Evolutionary conservation across 495 filamentous ascomycete genomes (phyloP).

Genomic region (Penicillium arizonense): DNA sequence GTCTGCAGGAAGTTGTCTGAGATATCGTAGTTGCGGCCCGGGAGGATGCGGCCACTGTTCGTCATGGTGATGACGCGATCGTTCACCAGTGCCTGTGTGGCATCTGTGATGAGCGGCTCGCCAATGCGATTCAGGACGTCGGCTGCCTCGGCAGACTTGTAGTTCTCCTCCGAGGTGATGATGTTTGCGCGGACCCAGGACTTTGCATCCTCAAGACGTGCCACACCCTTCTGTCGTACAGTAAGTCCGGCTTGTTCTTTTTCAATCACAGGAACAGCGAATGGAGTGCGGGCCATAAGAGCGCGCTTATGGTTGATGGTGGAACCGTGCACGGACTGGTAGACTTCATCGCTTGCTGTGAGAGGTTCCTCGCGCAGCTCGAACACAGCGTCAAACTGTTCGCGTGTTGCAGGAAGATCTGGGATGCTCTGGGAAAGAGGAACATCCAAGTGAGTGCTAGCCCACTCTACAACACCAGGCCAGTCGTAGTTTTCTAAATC

Average conservation of each 20-base stretch:
- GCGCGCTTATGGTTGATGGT: conserved; percentile 34
- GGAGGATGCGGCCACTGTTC: conserved; percentile 51
- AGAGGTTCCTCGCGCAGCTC: conserved; percentile 44
- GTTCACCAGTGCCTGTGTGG: conserved; percentile 55
- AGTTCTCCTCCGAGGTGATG: conserved; percentile 50
- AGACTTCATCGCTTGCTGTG: conserved; percentile 38
- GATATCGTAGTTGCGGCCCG: conserved; percentile 55
- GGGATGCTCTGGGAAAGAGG: conserved; percentile 39
- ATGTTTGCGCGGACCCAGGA: conserved; percentile 62
- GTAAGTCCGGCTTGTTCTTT: conserved; percentile 2
- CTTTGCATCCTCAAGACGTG: conserved; percentile 44
- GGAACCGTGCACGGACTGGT: conserved; percentile 30
- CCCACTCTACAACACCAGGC: conserved; percentile 73
- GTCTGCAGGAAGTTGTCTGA: conserved; percentile 53
- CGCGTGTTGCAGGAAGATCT: conserved; percentile 50
- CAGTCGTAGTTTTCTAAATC: conserved; percentile 75
- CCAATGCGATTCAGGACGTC: conserved; percentile 43
- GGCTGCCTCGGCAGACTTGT: conserved; percentile 39
- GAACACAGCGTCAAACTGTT: conserved; percentile 50
- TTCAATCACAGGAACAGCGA: conserved; percentile 24
- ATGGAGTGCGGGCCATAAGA: conserved; percentile 39
- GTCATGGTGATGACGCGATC: conserved; percentile 59
- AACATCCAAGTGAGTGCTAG: conserved; percentile 46
- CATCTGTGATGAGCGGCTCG: conserved; percentile 49
- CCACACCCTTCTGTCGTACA: conserved; percentile 19